Evolutionary conservation across 192 early-diverging fungal species (phyloP).

Genomic region (Backusella luteola): DNA sequence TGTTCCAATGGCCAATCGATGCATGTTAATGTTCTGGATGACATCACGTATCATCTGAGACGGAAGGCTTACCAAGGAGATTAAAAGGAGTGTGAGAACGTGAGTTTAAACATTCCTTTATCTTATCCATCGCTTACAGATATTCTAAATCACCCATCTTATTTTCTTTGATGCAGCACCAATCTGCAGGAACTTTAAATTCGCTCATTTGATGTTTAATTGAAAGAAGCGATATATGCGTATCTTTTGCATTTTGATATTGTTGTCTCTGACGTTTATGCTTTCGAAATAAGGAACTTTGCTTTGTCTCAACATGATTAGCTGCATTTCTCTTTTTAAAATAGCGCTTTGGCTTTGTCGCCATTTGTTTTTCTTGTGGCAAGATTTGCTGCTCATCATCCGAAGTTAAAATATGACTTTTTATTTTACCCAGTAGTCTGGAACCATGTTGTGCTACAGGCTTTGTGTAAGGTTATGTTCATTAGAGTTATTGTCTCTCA

Average conservation of each 20-base stretch:
- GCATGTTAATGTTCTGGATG: not conserved
- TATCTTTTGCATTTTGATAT: not conserved
- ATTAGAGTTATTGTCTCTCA: not conserved
- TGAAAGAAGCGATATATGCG: not conserved
- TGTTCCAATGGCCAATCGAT: not conserved
- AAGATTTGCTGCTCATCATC: not conserved
- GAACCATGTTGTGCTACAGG: not conserved
- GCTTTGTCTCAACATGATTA: not conserved
- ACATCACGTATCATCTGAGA: slow-evolving; percentile 1
- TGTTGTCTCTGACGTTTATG: not conserved
- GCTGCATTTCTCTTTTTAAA: slow-evolving; percentile 2
- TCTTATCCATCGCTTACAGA: not conserved
- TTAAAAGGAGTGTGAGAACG: not conserved
- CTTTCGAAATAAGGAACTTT: not conserved
- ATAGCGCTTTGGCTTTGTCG: not conserved
- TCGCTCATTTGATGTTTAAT: not conserved
- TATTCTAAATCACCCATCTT: not conserved
- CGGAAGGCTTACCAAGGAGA: slow-evolving; percentile 4
- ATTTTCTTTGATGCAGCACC: not conserved
- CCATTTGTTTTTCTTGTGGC: not conserved
- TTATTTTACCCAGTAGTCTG: not conserved
- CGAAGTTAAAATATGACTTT: not conserved
- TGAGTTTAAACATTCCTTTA: slow-evolving; percentile 8
- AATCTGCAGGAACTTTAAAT: not conserved
- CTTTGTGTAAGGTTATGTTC: not conserved